Evolutionary conservation across 2,329 filamentous ascomycete genomes (phyloP), one percentile per base, ranked within the genome.

Genomic region (Chrysoporthe deuterocubensis): DNA sequence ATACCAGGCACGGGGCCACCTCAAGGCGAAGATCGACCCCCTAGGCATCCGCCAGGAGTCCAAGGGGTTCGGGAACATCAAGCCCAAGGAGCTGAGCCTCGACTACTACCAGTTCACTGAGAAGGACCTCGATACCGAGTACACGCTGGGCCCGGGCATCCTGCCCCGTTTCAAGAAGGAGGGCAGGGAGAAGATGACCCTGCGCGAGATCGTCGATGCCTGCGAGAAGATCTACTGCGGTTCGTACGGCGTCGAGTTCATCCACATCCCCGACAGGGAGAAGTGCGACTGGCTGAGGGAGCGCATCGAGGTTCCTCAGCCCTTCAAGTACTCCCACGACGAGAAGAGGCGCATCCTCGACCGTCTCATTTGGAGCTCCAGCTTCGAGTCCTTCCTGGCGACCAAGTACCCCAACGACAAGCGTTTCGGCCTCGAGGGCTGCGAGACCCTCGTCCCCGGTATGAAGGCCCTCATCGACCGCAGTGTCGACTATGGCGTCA

Each of bases 331-430:
- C 85, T 96, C 93, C 0, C 91, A 97, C 69, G 96, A 98, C 76
- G 96, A 99, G 87, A 99, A 99, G 89, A 92, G 96, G 77, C 90
- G 96, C 73, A 97, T 99, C 74, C 87, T 99, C 73, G 96, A 99
- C 82, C 93, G 96, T 77, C 86, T 99, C 72, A 99, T 99, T 80
- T 99, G 96, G 96, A 95, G 93, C 79, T 97, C 94, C 72, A 97
- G 93, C 82, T 99, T 99, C 80, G 96, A 99, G 84, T 84, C 89
- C 69, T 99, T 99, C 87, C 84, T 97, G 73, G 90, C 96, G 67
- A 97, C 94, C 68, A 99, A 99, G 82, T 98, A 97, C 82, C 96
- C 96, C 80, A 99, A 99, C 82, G 96, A 99, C 84, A 99, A 99
- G 88, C 93, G 96, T 77, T 99, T 99, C 81, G 96, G 96, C 83